Evolutionary conservation across 2,329 filamentous ascomycete genomes (phyloP).

Genomic region (Phoma sp.): DNA sequence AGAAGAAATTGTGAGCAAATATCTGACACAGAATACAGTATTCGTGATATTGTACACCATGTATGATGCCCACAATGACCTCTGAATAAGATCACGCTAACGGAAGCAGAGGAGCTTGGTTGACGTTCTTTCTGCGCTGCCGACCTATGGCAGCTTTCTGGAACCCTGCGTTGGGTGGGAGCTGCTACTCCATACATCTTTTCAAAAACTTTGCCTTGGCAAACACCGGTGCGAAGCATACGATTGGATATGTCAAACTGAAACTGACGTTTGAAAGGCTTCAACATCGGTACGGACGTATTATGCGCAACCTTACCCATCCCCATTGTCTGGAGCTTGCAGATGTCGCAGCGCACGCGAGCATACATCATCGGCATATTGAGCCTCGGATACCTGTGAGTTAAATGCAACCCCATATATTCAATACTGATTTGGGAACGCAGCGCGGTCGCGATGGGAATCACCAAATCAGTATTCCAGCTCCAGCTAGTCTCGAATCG

Average conservation of each 20-base stretch:
- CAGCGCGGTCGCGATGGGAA: not conserved
- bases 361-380: not conserved
- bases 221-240: not conserved
- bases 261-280: not conserved
- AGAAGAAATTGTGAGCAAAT: not conserved
- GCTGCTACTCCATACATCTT: not conserved
- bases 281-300: not conserved
- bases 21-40: not conserved
- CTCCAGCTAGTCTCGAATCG: too few relatives aligned
- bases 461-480: not conserved
- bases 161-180: not conserved
- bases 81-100: not conserved
- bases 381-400: not conserved
- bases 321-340: not conserved
- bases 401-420: not conserved
- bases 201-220: not conserved
- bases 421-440: not conserved
- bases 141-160: not conserved
- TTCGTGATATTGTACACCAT: not conserved
- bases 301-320: not conserved
- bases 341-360: not conserved
- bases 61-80: not conserved
- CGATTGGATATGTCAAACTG: not conserved
- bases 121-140: not conserved
- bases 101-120: not conserved